These are phyloP conservation scores for Heliocybe sulcata DNA, from an alignment of 1,284 basidiomycete species.

Conservation along the genomic window DNA sequence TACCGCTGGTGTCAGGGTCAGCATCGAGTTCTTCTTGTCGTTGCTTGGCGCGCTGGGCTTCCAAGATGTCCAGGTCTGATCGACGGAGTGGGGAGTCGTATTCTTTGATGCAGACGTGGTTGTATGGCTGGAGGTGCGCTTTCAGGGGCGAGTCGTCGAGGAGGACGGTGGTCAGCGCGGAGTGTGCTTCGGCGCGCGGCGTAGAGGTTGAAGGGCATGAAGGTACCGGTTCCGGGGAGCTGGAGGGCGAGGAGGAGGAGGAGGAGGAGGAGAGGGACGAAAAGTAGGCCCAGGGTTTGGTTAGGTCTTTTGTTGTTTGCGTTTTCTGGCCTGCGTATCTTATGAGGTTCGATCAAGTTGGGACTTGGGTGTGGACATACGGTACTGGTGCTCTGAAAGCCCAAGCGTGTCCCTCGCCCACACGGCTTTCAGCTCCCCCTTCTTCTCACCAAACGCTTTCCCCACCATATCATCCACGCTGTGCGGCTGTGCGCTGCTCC, in stretches of 20 bases:
- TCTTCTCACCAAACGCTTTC: slow-evolving; percentile 40
- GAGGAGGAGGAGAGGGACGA: slow-evolving; percentile 9
- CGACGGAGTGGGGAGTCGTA: slow-evolving; percentile 43
- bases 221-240: slow-evolving; percentile 4
- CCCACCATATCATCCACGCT: slow-evolving; percentile 72
- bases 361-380: slow-evolving; percentile 33
- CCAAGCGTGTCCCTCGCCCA: slow-evolving; percentile 81
- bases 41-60: slow-evolving; percentile 9
- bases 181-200: slow-evolving; percentile 30
- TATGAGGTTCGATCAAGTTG: slow-evolving; percentile 5
- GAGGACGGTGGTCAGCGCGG: slow-evolving; percentile 64
- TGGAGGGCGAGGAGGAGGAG: slow-evolving; percentile 7
- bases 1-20: slow-evolving; percentile 7
- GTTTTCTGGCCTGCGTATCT: slow-evolving; percentile 47
- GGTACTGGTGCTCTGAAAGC: slow-evolving; percentile 45
- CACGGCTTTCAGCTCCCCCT: slow-evolving; percentile 44
- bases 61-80: slow-evolving; percentile 31
- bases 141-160: slow-evolving; percentile 80
- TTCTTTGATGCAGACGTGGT: slow-evolving; percentile 70
- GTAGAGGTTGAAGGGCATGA: slow-evolving; percentile 3
- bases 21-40: slow-evolving; percentile 15
- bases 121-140: slow-evolving; percentile 74
- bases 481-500: slow-evolving; percentile 80
- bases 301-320: slow-evolving; percentile 71
- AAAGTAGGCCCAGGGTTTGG: slow-evolving; percentile 62